Evolutionary conservation across 2,329 filamentous ascomycete species (phyloP).

Genomic region (Cryphonectria parasitica): DNA sequence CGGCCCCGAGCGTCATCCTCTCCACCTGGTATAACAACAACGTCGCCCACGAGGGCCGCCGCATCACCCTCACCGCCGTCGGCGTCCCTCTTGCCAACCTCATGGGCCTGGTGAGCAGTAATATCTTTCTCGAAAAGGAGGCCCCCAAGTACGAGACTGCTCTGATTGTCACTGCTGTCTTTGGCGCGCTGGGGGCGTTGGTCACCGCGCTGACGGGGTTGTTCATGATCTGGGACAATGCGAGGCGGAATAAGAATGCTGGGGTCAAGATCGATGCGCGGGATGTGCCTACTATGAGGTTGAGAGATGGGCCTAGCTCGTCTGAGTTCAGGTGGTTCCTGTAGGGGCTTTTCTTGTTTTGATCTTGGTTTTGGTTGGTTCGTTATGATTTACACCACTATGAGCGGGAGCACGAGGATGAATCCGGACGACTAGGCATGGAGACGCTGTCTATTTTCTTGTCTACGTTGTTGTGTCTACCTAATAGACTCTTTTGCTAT

Average conservation of each 20-base stretch:
- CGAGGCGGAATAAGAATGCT: constrained; percentile 58
- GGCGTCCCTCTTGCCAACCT: constrained; percentile 76
- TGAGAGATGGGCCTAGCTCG: constrained; percentile 58
- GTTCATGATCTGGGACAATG: constrained; percentile 70
- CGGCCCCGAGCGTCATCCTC: constrained; percentile 72
- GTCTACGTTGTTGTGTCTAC: not conserved
- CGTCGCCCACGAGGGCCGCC: constrained; percentile 74
- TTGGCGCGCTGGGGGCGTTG: constrained; percentile 62
- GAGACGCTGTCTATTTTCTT: not conserved
- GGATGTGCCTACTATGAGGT: constrained; percentile 59
- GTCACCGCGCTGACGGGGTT: constrained; percentile 59
- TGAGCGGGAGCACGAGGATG: not conserved
- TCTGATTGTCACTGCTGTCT: constrained; percentile 65
- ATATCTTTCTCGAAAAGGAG: constrained; percentile 68
- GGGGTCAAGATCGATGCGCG: constrained; percentile 58
- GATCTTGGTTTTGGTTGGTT: not conserved
- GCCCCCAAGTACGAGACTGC: constrained; percentile 68
- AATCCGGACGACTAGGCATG: not conserved
- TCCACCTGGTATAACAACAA: constrained; percentile 79
- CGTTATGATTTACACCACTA: not conserved
- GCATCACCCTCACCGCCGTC: constrained; percentile 71
- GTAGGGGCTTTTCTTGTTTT: constrained; percentile 33
- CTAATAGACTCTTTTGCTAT: constrained; percentile 11
- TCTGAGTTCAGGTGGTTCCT: constrained; percentile 63
- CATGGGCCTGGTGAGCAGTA: constrained; percentile 72